These are phyloP conservation scores for Phlebiopsis flavidoalba DNA, from an alignment of 768 basidiomycete genomes.

Conservation along the genomic window DNA sequence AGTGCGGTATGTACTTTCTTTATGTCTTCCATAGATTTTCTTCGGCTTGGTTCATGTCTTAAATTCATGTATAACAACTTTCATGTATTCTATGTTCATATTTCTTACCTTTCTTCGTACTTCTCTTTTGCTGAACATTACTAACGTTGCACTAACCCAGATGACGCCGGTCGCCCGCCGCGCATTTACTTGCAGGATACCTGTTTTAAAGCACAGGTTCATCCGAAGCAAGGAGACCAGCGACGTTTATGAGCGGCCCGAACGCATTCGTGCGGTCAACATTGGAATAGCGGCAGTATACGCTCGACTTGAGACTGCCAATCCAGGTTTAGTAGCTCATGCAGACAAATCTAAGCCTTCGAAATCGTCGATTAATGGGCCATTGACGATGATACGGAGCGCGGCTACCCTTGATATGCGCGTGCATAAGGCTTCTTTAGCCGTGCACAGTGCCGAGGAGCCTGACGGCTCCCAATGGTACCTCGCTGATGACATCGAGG, in stretches of 20 bases:
- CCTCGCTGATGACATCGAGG: slow-evolving; percentile 56
- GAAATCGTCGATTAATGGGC: slow-evolving; percentile 6
- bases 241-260: slow-evolving; percentile 84
- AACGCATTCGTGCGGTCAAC: slow-evolving; percentile 80
- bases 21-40: background rate
- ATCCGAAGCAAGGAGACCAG: slow-evolving; percentile 75
- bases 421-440: slow-evolving; percentile 61
- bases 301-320: background rate
- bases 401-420: slow-evolving; percentile 50
- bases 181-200: slow-evolving; percentile 57
- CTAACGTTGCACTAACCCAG: background rate
- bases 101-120: background rate
- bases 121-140: background rate
- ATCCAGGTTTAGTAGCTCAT: background rate
- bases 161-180: background rate
- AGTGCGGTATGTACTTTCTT: background rate
- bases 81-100: background rate
- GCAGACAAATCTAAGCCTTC: background rate
- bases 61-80: background rate
- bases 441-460: slow-evolving; percentile 53
- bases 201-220: slow-evolving; percentile 68
- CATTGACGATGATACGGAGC: slow-evolving; percentile 48
- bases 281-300: slow-evolving; percentile 72
- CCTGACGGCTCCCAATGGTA: slow-evolving; percentile 42
- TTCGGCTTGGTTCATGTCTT: background rate